A percentile compares a stretch with the other conserved stretches of the same genome.
phyloP scores from a whole-genome alignment of 1,139 yeast genomes.

The Debaryomyces nepalensis region DNA sequence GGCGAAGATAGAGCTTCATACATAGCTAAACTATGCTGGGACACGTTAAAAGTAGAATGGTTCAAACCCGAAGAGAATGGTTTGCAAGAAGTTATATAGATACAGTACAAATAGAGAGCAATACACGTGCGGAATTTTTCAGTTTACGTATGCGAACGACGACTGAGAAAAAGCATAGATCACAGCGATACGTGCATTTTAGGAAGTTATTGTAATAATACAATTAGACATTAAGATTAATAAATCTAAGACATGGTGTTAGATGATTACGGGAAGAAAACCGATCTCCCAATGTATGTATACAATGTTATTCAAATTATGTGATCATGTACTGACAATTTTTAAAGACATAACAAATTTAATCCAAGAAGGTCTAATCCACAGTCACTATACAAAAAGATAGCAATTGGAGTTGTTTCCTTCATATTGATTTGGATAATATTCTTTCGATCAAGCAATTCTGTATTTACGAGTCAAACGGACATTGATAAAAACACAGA shows the following conservation, averaged over 20 bases:
- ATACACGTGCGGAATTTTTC: conserved; percentile 12
- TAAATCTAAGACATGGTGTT: conserved; percentile 26
- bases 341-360: conserved; percentile 16
- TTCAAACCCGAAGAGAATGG: conserved; percentile 55
- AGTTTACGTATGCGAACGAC: conserved; percentile 4
- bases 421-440: conserved; percentile 15
- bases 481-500: conserved; percentile 7
- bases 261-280: conserved; percentile 44
- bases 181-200: too few relatives aligned
- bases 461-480: conserved; percentile 14
- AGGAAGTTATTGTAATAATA: not conserved
- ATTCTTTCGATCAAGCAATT: conserved; percentile 11
- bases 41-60: conserved; percentile 57
- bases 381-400: conserved; percentile 12
- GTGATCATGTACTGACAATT: conserved; percentile 14
- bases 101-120: conserved; percentile 4
- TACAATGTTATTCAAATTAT: conserved; percentile 6
- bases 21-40: conserved; percentile 75
- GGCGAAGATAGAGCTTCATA: conserved; percentile 48
- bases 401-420: conserved; percentile 12
- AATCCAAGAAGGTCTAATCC: conserved; percentile 14
- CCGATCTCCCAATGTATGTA: conserved; percentile 53
- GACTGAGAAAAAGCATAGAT: not conserved
- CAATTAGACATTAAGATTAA: not conserved
- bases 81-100: conserved; percentile 39